A percentile compares a stretch with the other conserved stretches of the same genome.
phyloP scores from a whole-genome alignment of 805 yeast species.

The Spathaspora arborariae region DNA sequence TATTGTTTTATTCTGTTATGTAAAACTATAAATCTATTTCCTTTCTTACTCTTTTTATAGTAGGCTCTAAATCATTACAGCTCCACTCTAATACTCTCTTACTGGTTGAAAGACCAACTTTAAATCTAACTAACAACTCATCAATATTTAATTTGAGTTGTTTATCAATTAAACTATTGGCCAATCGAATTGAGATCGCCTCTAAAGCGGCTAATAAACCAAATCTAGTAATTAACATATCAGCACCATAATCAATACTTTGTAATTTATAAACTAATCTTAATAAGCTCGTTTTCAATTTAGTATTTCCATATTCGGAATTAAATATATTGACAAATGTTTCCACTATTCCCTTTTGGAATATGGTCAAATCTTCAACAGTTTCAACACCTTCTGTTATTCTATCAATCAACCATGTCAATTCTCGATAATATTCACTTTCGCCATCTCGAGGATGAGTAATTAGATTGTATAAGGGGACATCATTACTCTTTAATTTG shows the following conservation, averaged over 20 bases:
- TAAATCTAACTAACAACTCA: conserved; percentile 44
- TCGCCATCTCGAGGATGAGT: conserved; percentile 22
- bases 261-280: conserved; percentile 46
- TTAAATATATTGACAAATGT: conserved; percentile 55
- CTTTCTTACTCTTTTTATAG: conserved; percentile 37
- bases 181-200: conserved; percentile 13
- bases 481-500: conserved; percentile 31
- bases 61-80: conserved; percentile 42
- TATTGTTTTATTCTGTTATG: neutral
- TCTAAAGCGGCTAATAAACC: conserved; percentile 37
- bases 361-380: conserved; percentile 47
- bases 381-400: conserved; percentile 46
- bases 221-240: conserved; percentile 55
- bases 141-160: conserved; percentile 41
- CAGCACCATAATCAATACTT: conserved; percentile 54
- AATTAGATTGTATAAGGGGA: conserved; percentile 45
- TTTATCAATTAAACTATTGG: conserved; percentile 13
- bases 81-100: conserved; percentile 66
- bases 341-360: conserved; percentile 61
- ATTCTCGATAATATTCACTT: conserved; percentile 51
- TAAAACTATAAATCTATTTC: neutral
- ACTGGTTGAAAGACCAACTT: conserved; percentile 34
- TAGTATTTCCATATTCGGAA: conserved; percentile 45
- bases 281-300: conserved; percentile 37
- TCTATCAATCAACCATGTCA: conserved; percentile 61